Percentiles rank a stretch among this genome's conserved stretches.
phyloP scores from a whole-genome alignment of 106 monocot genomes.

The Acorus gramineus region DNA sequence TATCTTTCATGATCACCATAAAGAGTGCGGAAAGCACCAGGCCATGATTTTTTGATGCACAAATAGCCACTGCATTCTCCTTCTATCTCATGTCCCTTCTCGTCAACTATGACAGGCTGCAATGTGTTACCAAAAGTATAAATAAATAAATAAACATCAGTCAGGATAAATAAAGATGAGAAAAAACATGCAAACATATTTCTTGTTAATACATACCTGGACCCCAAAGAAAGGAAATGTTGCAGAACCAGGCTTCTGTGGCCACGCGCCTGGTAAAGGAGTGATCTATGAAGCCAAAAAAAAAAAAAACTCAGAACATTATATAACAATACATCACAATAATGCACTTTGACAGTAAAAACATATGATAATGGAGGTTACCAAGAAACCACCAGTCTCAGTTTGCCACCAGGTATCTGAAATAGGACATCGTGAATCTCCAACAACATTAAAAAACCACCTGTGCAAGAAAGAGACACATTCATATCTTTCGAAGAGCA shows the following conservation, averaged over 20 bases:
- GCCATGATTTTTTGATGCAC: conserved; percentile 92
- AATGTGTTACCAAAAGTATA: not conserved
- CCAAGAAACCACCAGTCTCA: conserved; percentile 99
- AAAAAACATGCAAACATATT: not conserved
- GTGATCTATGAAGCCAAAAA: conserved; percentile 46
- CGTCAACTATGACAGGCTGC: conserved; percentile 94
- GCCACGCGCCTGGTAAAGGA: conserved; percentile 97
- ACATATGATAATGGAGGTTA: conserved; percentile 12
- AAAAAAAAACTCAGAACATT: not conserved
- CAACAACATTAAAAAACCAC: conserved; percentile 96
- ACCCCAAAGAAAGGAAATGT: conserved; percentile 99
- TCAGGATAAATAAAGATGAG: not conserved
- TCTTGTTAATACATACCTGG: conserved; percentile 32
- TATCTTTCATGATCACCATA: conserved; percentile 99
- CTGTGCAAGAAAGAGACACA: conserved; percentile 21
- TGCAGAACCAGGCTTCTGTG: conserved; percentile 98
- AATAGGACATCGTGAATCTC: conserved; percentile 82
- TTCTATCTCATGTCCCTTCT: conserved; percentile 90
- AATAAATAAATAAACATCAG: not conserved
- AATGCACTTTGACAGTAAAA: no score
- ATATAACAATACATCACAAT: not conserved
- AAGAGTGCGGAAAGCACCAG: conserved; percentile 91
- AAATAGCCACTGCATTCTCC: conserved; percentile 99
- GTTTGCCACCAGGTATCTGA: conserved; percentile 99
- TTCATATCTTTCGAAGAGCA: not conserved